Percentiles rank a stretch among this genome's conserved stretches.
These are phyloP conservation scores for Arthrobotrys sinensis DNA, from an alignment of 2,329 filamentous ascomycete species.

Conservation along the genomic window DNA sequence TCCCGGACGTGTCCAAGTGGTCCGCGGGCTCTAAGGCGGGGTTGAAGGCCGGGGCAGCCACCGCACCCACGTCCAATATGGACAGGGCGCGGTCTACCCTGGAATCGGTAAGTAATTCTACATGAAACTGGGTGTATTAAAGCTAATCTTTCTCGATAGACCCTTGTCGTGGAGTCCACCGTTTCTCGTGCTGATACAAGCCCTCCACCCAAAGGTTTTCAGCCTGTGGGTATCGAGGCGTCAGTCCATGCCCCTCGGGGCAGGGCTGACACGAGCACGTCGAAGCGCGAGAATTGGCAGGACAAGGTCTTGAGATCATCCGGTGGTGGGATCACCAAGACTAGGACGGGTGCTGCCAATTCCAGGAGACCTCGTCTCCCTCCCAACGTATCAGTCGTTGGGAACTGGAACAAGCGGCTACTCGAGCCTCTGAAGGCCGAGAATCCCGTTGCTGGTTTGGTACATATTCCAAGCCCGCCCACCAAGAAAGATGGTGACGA, in stretches of 20 bases:
- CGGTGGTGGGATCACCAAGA: conserved; percentile 2
- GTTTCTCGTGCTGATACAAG: background rate
- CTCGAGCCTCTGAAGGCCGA: background rate
- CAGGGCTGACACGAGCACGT: background rate
- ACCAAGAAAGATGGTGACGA: background rate
- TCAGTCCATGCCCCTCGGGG: background rate
- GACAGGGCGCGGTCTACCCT: background rate
- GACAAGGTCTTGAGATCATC: background rate
- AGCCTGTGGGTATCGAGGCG: background rate
- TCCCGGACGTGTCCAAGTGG: conserved; percentile 15
- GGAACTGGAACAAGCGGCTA: background rate
- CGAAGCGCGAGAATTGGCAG: background rate
- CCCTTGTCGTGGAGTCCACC: background rate
- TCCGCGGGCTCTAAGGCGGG: background rate
- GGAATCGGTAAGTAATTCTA: background rate
- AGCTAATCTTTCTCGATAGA: background rate
- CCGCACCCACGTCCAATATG: background rate
- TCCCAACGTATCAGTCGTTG: background rate
- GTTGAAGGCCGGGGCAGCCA: background rate
- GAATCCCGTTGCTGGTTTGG: background rate
- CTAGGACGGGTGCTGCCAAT: background rate
- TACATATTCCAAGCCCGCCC: background rate
- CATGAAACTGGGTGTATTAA: background rate
- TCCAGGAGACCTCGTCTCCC: conserved; percentile 1
- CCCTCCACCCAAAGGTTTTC: background rate